Evolutionary conservation across 306 rosid species (phyloP), one percentile per base, ranked within the genome.

Genomic region (Prunus padus): DNA sequence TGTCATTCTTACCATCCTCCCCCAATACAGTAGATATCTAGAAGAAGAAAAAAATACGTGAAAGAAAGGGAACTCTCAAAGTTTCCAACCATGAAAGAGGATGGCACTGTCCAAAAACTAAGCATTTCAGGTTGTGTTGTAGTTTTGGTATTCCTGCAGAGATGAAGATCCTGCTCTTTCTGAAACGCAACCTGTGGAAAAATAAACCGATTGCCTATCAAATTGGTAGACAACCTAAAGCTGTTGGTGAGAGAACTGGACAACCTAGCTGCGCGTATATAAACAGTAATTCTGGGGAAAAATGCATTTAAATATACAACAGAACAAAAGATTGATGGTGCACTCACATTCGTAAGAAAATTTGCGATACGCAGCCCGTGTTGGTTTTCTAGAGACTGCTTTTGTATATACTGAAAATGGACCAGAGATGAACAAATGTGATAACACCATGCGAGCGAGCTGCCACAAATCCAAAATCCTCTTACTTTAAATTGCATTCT

Each of bases 151-250:
- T 71, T 13, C 65, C 51, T 20, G 75, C 52, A 13, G 63, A 70
- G 63, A 14, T 52, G 42, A 30, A 7, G 65, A 37, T 71, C 65
- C 63, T 28, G 47, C 12, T 30, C 74, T 37, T 71, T 19, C 26
- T n/a, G 31, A 71, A 71, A 16, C 40, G 40, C 62, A 52, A 55
- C 65, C 75, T 70, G 49, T 12, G 16, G 25, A 49, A 68, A 68
- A 23, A 15, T 19, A 56, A 51, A n/a, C 30, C 5, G 61, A 30
- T 33, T 20, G 75, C 75, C 65, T 54, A 54, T 20, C 25, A 20
- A 70, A 70, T 70, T 28, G 45, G 44, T 30, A 51, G 59, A 46
- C 57, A 46, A 46, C 33, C 57, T 67, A 15, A 67, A 47, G 13
- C 57, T 11, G 60, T 4, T 15, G 26, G 42, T 49, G 25, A 16